These are phyloP conservation scores for Cystobasidium tubakii DNA, from an alignment of 768 basidiomycete genomes.

Conservation along the genomic window DNA sequence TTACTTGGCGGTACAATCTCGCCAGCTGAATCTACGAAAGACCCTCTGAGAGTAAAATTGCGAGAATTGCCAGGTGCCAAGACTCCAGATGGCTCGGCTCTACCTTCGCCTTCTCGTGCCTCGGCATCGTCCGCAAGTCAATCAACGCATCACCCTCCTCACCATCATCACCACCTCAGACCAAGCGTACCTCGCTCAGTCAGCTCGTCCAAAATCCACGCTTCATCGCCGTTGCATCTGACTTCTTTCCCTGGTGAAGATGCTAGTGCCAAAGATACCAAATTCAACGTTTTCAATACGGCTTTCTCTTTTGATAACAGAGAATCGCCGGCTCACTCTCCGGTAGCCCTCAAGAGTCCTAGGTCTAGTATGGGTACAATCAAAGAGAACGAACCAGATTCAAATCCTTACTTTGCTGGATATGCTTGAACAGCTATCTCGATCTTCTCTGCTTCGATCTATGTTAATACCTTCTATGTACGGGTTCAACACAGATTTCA, in stretches of 20 bases:
- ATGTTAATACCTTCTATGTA: too few relatives aligned
- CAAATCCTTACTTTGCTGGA: constrained; percentile 32
- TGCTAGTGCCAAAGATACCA: constrained; percentile 12
- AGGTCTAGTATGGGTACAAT: background rate
- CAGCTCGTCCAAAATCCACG: background rate
- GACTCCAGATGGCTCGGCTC: constrained; percentile 10
- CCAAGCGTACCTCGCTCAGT: background rate
- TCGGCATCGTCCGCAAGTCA: background rate
- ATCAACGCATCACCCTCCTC: background rate
- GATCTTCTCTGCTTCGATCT: too few relatives aligned
- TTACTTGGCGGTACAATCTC: constrained; percentile 33
- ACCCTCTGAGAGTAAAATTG: constrained; percentile 30
- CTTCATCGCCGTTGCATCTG: constrained; percentile 23
- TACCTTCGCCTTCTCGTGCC: constrained; percentile 3
- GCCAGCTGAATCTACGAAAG: constrained; percentile 29
- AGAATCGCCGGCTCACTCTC: background rate
- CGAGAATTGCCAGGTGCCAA: constrained; percentile 29
- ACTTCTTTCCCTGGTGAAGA: constrained; percentile 17
- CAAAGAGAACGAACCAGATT: background rate
- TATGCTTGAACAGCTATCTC: background rate
- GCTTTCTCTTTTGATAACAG: constrained; percentile 20
- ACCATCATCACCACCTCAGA: background rate
- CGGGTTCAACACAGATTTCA: too few relatives aligned
- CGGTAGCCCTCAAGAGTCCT: constrained; percentile 3
- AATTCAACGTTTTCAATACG: constrained; percentile 1